A percentile compares a stretch with the other conserved stretches of the same genome.
Evolutionary conservation across 1,139 yeast genomes (phyloP).

Genomic region (Yamadazyma trypodendri): DNA sequence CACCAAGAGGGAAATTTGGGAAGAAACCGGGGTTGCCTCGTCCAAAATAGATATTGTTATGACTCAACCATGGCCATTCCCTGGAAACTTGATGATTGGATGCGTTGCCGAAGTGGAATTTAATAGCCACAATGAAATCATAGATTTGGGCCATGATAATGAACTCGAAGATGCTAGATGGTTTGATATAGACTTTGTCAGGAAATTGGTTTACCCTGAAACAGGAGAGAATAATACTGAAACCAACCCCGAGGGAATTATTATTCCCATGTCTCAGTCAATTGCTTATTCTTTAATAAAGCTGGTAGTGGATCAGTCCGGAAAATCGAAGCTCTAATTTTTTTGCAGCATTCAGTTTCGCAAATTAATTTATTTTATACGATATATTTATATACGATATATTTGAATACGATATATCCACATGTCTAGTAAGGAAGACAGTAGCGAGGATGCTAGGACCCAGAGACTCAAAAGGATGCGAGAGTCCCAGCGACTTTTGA

Average conservation of each 20-base stretch:
- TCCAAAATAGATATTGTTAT: slow-evolving; percentile 57
- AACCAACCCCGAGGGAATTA: slow-evolving; percentile 39
- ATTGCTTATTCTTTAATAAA: slow-evolving; percentile 45
- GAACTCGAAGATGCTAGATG: slow-evolving; percentile 84
- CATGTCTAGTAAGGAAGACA: neutral
- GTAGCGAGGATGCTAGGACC: slow-evolving; percentile 1
- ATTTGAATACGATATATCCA: too few relatives aligned
- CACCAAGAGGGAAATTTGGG: slow-evolving; percentile 88
- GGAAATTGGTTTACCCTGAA: slow-evolving; percentile 42
- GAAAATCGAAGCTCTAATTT: slow-evolving; percentile 13
- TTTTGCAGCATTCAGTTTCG: neutral
- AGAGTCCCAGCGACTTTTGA: slow-evolving; percentile 5
- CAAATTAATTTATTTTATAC: too few relatives aligned
- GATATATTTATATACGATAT: too few relatives aligned
- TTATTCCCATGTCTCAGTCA: slow-evolving; percentile 42
- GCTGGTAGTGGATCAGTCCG: slow-evolving; percentile 42
- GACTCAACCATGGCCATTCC: slow-evolving; percentile 97
- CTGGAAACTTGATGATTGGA: slow-evolving; percentile 91
- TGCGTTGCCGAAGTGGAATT: slow-evolving; percentile 75
- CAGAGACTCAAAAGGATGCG: slow-evolving; percentile 7
- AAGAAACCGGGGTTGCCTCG: slow-evolving; percentile 84
- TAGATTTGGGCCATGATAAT: slow-evolving; percentile 76
- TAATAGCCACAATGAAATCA: slow-evolving; percentile 56
- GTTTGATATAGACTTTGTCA: slow-evolving; percentile 62
- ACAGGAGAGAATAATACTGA: slow-evolving; percentile 18